phyloP scores from a whole-genome alignment of 176 grass and related monocot species.

The Lolium multiflorum region DNA sequence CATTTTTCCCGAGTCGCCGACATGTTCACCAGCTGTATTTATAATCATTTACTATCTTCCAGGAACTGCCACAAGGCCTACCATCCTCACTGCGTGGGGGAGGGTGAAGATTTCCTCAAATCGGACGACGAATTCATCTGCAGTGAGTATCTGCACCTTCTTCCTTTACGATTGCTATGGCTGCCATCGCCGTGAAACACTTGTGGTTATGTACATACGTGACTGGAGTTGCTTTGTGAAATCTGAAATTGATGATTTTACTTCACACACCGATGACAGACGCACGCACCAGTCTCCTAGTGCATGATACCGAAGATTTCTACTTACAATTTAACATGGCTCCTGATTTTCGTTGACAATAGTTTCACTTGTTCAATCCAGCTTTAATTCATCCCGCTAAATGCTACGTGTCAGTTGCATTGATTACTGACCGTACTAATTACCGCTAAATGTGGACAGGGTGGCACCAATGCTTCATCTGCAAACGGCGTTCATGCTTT shows the following conservation, averaged over 20 bases:
- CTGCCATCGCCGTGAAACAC: background rate
- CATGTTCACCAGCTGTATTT: background rate
- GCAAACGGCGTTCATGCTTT: slow-evolving; percentile 55
- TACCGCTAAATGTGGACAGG: slow-evolving; percentile 52
- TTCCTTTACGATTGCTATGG: slow-evolving; percentile 24
- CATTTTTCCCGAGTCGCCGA: background rate
- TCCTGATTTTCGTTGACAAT: slow-evolving; percentile 13
- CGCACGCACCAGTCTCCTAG: background rate
- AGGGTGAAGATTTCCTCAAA: slow-evolving; percentile 65
- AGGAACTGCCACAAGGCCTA: slow-evolving; percentile 93
- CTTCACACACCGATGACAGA: no score
- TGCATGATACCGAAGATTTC: background rate
- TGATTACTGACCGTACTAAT: slow-evolving; percentile 18
- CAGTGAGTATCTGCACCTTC: slow-evolving; percentile 56
- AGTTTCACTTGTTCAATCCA: background rate
- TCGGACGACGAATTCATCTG: slow-evolving; percentile 77
- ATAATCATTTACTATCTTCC: slow-evolving; percentile 39
- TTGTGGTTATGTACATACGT: background rate
- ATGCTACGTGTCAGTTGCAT: background rate
- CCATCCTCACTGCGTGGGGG: slow-evolving; percentile 69
- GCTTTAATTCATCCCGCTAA: background rate
- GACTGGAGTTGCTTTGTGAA: background rate
- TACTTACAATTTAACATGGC: slow-evolving; percentile 9
- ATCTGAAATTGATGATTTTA: slow-evolving; percentile 1
- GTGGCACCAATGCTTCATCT: slow-evolving; percentile 85